Evolutionary conservation across 305 asterid genomes (phyloP).

Genomic region (Rubia peregrina): DNA sequence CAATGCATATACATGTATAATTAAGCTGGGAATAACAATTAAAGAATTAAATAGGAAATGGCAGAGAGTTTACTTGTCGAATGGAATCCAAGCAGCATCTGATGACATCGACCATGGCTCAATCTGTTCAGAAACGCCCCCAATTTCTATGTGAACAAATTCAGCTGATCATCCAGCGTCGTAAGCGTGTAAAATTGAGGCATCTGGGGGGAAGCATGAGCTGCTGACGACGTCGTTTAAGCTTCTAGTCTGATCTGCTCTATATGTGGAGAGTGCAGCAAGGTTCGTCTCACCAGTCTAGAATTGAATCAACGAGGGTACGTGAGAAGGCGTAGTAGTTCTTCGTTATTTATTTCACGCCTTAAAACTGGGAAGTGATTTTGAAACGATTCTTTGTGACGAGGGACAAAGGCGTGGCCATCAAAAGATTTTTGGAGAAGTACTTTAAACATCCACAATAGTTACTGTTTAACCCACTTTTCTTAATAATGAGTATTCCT

Average conservation of each 20-base stretch:
- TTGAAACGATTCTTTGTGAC: too few relatives aligned
- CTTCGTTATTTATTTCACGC: too few relatives aligned
- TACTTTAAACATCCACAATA: too few relatives aligned
- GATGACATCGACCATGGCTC: constrained; percentile 73
- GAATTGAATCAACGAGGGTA: background rate
- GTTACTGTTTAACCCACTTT: too few relatives aligned
- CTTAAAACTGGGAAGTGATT: too few relatives aligned
- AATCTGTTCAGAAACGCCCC: background rate
- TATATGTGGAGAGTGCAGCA: background rate
- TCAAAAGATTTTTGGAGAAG: too few relatives aligned
- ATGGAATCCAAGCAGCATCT: constrained; percentile 81
- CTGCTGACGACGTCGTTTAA: constrained; percentile 8
- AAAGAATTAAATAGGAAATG: background rate
- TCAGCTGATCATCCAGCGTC: background rate
- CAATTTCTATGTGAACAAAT: background rate
- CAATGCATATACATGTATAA: background rate
- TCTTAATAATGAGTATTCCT: too few relatives aligned
- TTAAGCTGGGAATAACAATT: background rate
- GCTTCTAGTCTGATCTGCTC: background rate
- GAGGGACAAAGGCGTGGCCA: too few relatives aligned
- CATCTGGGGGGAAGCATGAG: background rate
- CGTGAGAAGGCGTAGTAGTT: background rate
- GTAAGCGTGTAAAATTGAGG: background rate
- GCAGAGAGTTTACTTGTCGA: constrained; percentile 48
- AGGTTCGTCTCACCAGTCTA: background rate